phyloP scores from a whole-genome alignment of 148 eudicot species.

The Nyssa sinensis region DNA sequence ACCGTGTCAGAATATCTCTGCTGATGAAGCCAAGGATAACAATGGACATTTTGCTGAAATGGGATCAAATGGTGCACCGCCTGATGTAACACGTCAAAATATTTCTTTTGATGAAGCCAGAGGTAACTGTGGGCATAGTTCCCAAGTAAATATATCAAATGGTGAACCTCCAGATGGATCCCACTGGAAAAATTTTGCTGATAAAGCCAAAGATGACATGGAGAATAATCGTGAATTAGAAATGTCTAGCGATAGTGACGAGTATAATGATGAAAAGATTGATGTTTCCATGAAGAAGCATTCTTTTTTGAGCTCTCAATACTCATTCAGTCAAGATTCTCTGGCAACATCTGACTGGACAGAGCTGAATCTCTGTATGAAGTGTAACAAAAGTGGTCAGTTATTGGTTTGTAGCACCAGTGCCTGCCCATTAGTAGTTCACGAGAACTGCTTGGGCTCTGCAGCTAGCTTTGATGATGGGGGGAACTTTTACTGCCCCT shows the following conservation, averaged over 20 bases:
- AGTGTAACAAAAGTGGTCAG: constrained; percentile 63
- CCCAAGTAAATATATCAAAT: constrained; percentile 13
- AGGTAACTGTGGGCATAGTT: constrained; percentile 12
- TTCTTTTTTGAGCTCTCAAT: constrained; percentile 46
- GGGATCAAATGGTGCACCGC: constrained; percentile 7
- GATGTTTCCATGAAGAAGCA: constrained; percentile 37
- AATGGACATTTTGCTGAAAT: constrained; percentile 13
- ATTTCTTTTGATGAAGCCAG: constrained; percentile 15
- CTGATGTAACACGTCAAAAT: neutral
- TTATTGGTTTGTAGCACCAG: constrained; percentile 52
- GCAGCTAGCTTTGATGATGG: constrained; percentile 42
- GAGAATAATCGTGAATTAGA: constrained; percentile 14
- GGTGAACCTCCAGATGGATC: neutral
- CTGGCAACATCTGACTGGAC: constrained; percentile 30
- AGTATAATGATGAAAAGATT: constrained; percentile 21
- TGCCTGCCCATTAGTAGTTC: constrained; percentile 61
- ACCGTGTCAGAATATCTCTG: neutral
- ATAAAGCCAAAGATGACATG: constrained; percentile 8
- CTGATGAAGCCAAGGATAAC: constrained; percentile 14
- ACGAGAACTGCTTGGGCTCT: constrained; percentile 64
- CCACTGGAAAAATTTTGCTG: no score
- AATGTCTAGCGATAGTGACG: constrained; percentile 28
- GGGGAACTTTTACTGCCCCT: constrained; percentile 77
- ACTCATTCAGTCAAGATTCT: constrained; percentile 39
- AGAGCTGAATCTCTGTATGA: constrained; percentile 54